These are phyloP conservation scores for Debaryomyces nepalensis DNA, from an alignment of 1,139 yeast species.

Conservation along the genomic window DNA sequence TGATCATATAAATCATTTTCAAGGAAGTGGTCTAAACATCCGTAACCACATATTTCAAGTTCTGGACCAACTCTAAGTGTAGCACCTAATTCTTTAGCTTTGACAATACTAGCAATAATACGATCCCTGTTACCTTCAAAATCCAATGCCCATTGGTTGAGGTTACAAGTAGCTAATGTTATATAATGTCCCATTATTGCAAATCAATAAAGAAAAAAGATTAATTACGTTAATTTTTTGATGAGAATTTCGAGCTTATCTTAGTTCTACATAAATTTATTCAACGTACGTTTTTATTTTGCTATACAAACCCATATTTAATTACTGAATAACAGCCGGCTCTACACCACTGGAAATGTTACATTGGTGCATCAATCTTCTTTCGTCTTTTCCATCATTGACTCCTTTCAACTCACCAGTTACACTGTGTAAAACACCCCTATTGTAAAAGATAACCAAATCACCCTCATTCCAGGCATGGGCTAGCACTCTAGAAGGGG, in stretches of 20 bases:
- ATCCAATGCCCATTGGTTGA: constrained; percentile 99
- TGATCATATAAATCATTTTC: constrained; percentile 90
- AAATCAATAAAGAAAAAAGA: background rate
- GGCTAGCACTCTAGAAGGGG: constrained; percentile 73
- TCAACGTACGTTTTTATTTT: background rate
- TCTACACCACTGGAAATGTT: constrained; percentile 83
- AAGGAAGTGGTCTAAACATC: constrained; percentile 92
- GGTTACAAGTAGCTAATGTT: constrained; percentile 65
- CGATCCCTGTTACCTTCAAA: constrained; percentile 96
- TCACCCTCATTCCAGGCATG: constrained; percentile 86
- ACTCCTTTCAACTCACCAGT: constrained; percentile 77
- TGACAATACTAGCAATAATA: constrained; percentile 74
- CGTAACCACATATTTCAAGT: constrained; percentile 91
- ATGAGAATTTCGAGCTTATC: constrained; percentile 4
- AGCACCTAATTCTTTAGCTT: constrained; percentile 80
- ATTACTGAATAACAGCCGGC: constrained; percentile 43
- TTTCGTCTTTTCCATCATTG: constrained; percentile 62
- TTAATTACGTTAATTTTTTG: background rate
- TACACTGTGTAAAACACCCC: constrained; percentile 90
- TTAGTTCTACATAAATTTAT: too few species aligned
- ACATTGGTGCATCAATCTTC: constrained; percentile 89
- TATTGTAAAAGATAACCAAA: constrained; percentile 79
- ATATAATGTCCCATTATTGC: constrained; percentile 56
- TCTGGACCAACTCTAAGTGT: constrained; percentile 95
- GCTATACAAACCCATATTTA: constrained; percentile 4